Percentiles rank a stretch among this genome's conserved stretches.
Conservation (phyloP, 352 stramenopile genomes). For the Pythium aphanidermatum region DNA sequence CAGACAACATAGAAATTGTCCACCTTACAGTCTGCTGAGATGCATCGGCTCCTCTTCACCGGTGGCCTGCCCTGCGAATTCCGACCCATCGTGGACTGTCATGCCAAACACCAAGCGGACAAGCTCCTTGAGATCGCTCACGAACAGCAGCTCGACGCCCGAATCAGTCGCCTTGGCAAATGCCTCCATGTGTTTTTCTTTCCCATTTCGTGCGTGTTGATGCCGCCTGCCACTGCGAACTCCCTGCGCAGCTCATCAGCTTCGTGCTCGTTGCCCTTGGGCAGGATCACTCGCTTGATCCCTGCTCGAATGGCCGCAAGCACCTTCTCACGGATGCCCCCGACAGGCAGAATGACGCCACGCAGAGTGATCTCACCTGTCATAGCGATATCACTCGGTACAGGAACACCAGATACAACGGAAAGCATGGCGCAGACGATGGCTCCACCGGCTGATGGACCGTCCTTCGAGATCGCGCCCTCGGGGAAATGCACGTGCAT, state of each 20-base stretch:
- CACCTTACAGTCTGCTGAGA: conserved; percentile 11
- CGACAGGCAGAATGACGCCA: conserved; percentile 85
- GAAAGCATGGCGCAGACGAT: conserved; percentile 86
- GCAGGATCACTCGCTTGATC: conserved; percentile 77
- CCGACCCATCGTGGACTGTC: conserved; percentile 36
- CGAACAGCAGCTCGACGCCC: conserved; percentile 53
- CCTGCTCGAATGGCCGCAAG: conserved; percentile 80
- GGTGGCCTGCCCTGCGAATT: conserved; percentile 2
- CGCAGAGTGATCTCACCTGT: conserved; percentile 86
- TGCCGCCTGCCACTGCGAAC: conserved; percentile 25
- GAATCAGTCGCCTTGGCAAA: conserved; percentile 5
- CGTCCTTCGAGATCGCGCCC: conserved; percentile 87
- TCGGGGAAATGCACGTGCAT: conserved; percentile 89
- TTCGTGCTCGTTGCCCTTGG: conserved; percentile 67
- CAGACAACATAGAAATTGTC: neutral
- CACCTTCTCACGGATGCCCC: conserved; percentile 89
- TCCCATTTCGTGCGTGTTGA: conserved; percentile 12
- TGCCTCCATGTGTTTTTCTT: conserved; percentile 5
- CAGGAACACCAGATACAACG: conserved; percentile 48
- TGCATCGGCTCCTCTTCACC: conserved; percentile 5
- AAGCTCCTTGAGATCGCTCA: conserved; percentile 61
- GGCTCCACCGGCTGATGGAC: conserved; percentile 78
- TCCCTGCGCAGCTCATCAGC: conserved; percentile 62
- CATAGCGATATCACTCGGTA: conserved; percentile 83
- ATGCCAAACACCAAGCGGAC: conserved; percentile 66